Evolutionary conservation across 2,329 filamentous ascomycete species (phyloP), one percentile per base, ranked within the genome.

Genomic region (Fusarium zealandicum): DNA sequence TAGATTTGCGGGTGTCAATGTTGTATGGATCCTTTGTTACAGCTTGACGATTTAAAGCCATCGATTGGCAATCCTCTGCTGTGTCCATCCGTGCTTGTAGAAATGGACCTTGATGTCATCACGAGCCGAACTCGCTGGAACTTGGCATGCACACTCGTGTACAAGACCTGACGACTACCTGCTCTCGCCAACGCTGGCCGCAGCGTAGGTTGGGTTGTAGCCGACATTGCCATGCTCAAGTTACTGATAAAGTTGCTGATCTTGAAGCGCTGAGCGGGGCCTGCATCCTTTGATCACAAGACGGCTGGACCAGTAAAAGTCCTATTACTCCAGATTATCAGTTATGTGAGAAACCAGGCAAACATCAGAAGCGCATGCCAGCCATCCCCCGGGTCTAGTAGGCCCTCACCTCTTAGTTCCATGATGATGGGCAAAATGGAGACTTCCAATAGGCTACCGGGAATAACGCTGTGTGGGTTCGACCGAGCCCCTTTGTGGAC

Each of bases 171-270:
- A 51, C 44, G 25, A 37, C 36, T 39, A 35, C 27, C 22, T 4
- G 20, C 20, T 45, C 28, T 41, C 36, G 43, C 43, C 39, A 31
- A 41, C 46, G 20, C 7, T n/a, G n/a, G n/a, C n/a, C n/a, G n/a
- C n/a, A n/a, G n/a, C n/a, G n/a, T n/a, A n/a, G n/a, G n/a, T n/a
- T n/a, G n/a, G n/a, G 20, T 40, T 33, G 30, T 44, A 59, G 50
- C 45, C 50, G 58, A 58, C 28, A 62, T 61, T 62, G 45, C 42
- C 35, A 32, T n/a, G 35, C 30, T 28, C 42, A 61, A 61, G 44
- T 62, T 55, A 33, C 59, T 61, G 59, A 62, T 61, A 49, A 61
- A 61, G 25, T 61, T 61, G 58, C 54, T 61, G 59, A 61, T 61
- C 30, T 25, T 39, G n/a, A 59, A 55, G 58, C 49, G 37, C 57